A percentile compares a stretch with the other conserved stretches of the same genome.
These are phyloP conservation scores for Sequoia sempervirens DNA, from an alignment of 75 land plant species.

Conservation along the genomic window DNA sequence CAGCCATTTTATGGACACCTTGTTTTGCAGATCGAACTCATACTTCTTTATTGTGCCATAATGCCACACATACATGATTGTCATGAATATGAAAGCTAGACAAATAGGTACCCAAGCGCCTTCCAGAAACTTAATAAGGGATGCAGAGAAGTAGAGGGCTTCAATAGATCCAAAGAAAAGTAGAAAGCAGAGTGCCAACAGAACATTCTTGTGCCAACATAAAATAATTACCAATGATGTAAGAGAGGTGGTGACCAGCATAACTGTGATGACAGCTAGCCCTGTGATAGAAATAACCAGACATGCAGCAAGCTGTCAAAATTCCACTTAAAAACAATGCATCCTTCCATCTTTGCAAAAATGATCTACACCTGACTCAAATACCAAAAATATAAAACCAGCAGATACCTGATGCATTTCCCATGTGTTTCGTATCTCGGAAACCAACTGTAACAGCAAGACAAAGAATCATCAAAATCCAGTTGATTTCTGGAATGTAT, in stretches of 20 bases:
- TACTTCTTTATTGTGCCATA: slow-evolving; percentile 39
- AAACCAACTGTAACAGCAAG: slow-evolving; percentile 27
- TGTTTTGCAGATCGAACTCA: slow-evolving; percentile 41
- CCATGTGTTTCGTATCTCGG: slow-evolving; percentile 24
- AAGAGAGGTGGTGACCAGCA: slow-evolving; percentile 78
- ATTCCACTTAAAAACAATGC: background rate
- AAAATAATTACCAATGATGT: slow-evolving; percentile 71
- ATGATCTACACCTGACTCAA: background rate
- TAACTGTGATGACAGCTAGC: slow-evolving; percentile 70
- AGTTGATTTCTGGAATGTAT: slow-evolving; percentile 41
- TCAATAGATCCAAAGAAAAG: slow-evolving; percentile 47
- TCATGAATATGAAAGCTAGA: slow-evolving; percentile 38
- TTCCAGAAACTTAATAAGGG: slow-evolving; percentile 33
- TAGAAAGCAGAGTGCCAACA: slow-evolving; percentile 46
- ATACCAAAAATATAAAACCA: background rate
- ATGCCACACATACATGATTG: slow-evolving; percentile 44
- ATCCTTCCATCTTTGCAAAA: background rate
- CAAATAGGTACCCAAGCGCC: slow-evolving; percentile 47
- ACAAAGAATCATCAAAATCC: slow-evolving; percentile 32
- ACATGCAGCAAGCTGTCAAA: background rate
- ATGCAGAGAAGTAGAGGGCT: slow-evolving; percentile 31
- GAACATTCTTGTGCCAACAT: slow-evolving; percentile 48
- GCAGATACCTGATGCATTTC: slow-evolving; percentile 37
- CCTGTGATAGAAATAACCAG: slow-evolving; percentile 28
- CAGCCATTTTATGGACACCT: slow-evolving; percentile 34